Evolutionary conservation across 208 protist genomes (phyloP).

Genomic region (Leishmania lainsoni): DNA sequence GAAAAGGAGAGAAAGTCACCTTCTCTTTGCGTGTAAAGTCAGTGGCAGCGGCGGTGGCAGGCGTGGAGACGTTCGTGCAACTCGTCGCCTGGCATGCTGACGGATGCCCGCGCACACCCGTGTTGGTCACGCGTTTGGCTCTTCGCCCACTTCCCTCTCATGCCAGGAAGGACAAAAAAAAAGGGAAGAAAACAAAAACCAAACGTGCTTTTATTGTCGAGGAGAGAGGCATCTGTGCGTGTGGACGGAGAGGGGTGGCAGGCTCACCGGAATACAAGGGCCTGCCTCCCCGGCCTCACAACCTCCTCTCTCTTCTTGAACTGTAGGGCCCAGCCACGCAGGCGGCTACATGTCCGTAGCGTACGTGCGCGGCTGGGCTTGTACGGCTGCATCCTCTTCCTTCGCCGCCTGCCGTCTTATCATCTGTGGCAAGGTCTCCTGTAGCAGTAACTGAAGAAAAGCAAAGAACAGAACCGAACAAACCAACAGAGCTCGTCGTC

Average conservation of each 20-base stretch:
- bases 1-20: neutral
- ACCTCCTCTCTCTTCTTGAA: neutral
- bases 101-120: neutral
- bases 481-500: neutral
- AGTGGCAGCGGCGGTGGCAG: neutral
- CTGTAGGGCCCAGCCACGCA: neutral
- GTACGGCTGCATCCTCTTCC: neutral
- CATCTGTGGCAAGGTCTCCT: neutral
- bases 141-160: neutral
- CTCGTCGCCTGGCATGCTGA: neutral
- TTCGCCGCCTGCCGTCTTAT: neutral
- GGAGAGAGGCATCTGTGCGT: neutral
- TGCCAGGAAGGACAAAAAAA: no score
- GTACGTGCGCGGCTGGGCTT: neutral
- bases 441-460: neutral
- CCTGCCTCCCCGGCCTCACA: neutral
- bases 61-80: neutral
- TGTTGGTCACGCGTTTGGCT: neutral
- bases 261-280: neutral
- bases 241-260: neutral
- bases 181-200: neutral
- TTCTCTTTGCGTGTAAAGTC: neutral
- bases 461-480: neutral
- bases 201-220: neutral
- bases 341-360: neutral